These are phyloP conservation scores for Amorphotheca resinae DNA, from an alignment of 495 filamentous ascomycete species.

Conservation along the genomic window DNA sequence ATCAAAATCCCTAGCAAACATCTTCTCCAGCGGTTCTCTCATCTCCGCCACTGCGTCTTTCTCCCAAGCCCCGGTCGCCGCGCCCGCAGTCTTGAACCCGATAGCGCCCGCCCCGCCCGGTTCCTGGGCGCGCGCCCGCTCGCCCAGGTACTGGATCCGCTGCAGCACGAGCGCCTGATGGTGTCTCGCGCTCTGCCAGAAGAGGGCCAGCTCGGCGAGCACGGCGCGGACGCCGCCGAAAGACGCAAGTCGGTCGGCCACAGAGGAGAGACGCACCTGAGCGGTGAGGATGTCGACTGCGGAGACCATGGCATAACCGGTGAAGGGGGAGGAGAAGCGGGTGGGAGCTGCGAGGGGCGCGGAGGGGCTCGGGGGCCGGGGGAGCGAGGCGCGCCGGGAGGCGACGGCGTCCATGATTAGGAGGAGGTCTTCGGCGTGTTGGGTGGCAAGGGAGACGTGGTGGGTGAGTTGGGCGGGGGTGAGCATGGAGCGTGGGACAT, in stretches of 20 bases:
- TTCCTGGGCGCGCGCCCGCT: conserved; percentile 2
- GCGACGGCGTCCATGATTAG: conserved; percentile 19
- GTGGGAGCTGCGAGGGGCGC: conserved; percentile 14
- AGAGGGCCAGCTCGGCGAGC: conserved; percentile 16
- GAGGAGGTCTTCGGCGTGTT: conserved; percentile 32
- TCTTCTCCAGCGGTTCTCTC: conserved; percentile 17
- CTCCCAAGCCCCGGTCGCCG: not conserved
- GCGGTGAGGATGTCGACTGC: conserved; percentile 37
- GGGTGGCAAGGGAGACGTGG: conserved; percentile 28
- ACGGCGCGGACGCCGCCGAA: conserved; percentile 12
- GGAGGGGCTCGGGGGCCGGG: conserved; percentile 17
- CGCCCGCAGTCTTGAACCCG: conserved; percentile 4
- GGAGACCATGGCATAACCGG: conserved; percentile 32
- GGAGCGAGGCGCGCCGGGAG: conserved; percentile 1
- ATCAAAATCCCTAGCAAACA: conserved; percentile 14
- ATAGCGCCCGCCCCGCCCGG: not conserved
- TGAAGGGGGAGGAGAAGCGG: conserved; percentile 30
- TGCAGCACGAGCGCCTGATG: conserved; percentile 13
- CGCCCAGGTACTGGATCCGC: conserved; percentile 8
- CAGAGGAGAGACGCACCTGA: conserved; percentile 19
- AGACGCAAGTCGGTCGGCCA: conserved; percentile 6
- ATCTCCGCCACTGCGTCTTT: conserved; percentile 9
- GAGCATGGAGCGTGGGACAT: conserved; percentile 33
- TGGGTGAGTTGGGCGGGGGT: conserved; percentile 22
- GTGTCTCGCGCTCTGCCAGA: conserved; percentile 18